Base-by-base conservation (phyloP, 805 yeast species). In the Candida sphagnicola region DNA sequence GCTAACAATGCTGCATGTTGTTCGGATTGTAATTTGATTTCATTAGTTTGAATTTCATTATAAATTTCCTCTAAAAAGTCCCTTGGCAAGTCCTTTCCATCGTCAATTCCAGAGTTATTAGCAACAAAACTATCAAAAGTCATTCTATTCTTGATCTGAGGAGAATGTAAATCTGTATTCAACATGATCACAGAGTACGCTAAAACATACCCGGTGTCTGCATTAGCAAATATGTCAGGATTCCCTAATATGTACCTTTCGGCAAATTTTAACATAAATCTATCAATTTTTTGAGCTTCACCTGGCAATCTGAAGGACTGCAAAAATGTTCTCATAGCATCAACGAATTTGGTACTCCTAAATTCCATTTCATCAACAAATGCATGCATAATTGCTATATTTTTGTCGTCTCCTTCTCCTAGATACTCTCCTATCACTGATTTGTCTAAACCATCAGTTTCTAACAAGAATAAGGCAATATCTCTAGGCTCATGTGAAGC, bases 261-360 rank as follows among this genome's bases (percentile, higher is more conserved):
- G 4, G 99, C 99, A 68, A 95, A 95, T 55, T 93, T 91, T 57
- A 93, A 76, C 96, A 95, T 87, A 56, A 82, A 88, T 50, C 99
- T 75, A 69, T 93, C 99, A 56, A 93, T 91, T 55, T 93, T 91
- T 65, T 93, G 99, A 4, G 96, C 90, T 64, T 93, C 99, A 36
- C 99, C 99, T 2, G 99, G 99, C 43, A 93, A 73, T 58, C 99
- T 74, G 65, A 93, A 95, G 34, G 79, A 74, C 55, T 95, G 99
- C 42, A 93, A 71, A 53, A 88, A 88, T 12, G 65, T 69, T 48
- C 99, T 76, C 67, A 93, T 68, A 0, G 98, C 95, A 49, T 83
- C 95, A 12, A 90, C 89, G 55, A 93, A 89, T 1, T 79, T 67
- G 47, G 74, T 57, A 24, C 72, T 71, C 4, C 74, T 64, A 58